A percentile compares a stretch with the other conserved stretches of the same genome.
phyloP scores from a whole-genome alignment of 2,329 filamentous ascomycete genomes.

The Lomentospora prolificans region DNA sequence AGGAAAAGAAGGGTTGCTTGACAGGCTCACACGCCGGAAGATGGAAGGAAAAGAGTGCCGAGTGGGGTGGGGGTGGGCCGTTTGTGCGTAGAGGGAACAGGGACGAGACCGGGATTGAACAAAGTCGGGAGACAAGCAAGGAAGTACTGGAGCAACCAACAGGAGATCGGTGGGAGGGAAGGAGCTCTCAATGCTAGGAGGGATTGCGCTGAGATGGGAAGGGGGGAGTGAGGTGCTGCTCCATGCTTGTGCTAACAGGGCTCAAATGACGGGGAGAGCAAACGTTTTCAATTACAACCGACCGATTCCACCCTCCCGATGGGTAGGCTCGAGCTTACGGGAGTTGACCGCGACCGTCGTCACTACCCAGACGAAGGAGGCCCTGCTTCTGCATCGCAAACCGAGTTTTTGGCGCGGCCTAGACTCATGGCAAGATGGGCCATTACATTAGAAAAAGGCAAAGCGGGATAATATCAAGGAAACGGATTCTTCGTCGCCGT shows the following conservation, averaged over 20 bases:
- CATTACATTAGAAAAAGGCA: no score
- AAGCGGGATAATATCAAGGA: no score
- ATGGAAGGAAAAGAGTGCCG: background rate
- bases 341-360: background rate
- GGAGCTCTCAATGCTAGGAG: background rate
- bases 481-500: no score
- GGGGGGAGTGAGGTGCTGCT: background rate
- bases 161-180: no score
- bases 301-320: background rate
- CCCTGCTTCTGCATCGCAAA: no score
- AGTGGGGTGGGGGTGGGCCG: background rate
- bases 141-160: background rate
- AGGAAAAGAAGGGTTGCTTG: conserved; percentile 4
- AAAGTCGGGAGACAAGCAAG: background rate
- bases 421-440: no score
- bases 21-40: background rate
- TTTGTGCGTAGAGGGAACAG: background rate
- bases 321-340: background rate
- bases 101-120: background rate
- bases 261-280: background rate
- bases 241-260: background rate
- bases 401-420: no score
- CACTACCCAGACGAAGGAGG: background rate
- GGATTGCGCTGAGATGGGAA: background rate
- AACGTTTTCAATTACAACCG: background rate